Conservation (phyloP, 2,329 filamentous ascomycete genomes). For the Diaporthe sp. region DNA sequence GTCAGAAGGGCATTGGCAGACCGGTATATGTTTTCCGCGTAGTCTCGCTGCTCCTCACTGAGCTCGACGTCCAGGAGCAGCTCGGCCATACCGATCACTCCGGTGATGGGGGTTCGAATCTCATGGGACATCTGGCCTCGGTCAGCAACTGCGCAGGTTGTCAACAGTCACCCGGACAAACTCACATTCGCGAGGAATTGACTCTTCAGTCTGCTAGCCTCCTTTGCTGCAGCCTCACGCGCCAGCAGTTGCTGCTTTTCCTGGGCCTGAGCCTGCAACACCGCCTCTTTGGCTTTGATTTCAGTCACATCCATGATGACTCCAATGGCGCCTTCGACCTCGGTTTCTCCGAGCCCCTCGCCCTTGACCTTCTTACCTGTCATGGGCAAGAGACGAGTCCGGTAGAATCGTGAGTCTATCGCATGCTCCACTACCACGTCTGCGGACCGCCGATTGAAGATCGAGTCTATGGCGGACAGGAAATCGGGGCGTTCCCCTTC, state of each 20-base stretch:
- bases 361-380: constrained; percentile 65
- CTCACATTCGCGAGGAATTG: constrained; percentile 79
- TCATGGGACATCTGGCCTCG: constrained; percentile 76
- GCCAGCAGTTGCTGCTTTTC: constrained; percentile 80
- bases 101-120: constrained; percentile 75
- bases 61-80: constrained; percentile 69
- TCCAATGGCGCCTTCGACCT: constrained; percentile 81
- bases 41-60: constrained; percentile 68
- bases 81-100: constrained; percentile 68
- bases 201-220: constrained; percentile 84
- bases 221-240: constrained; percentile 83
- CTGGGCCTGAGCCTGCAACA: constrained; percentile 73
- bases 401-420: constrained; percentile 75
- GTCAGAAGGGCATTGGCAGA: constrained; percentile 71
- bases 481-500: constrained; percentile 63
- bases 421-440: constrained; percentile 77
- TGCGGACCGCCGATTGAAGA: constrained; percentile 71
- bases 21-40: constrained; percentile 70
- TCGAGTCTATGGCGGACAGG: constrained; percentile 71
- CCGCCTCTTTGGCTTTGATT: constrained; percentile 74
- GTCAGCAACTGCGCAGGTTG: constrained; percentile 7
- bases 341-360: constrained; percentile 64
- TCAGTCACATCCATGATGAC: constrained; percentile 87
- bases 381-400: constrained; percentile 79
- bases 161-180: background rate